These are phyloP conservation scores for Tricholoma flavovirens DNA, from an alignment of 768 basidiomycete species.

Conservation along the genomic window DNA sequence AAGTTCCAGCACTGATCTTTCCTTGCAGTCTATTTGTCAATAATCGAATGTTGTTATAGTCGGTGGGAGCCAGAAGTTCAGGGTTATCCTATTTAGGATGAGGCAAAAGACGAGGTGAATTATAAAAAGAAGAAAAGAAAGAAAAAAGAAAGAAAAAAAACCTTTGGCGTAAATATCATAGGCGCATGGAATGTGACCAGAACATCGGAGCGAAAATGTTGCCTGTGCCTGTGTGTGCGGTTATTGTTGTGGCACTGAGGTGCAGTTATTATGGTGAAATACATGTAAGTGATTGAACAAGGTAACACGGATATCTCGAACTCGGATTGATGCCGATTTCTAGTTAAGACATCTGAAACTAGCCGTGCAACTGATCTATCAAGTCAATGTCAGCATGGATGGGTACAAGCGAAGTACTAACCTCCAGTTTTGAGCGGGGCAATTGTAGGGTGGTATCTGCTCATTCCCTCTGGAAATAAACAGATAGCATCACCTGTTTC, in stretches of 20 bases:
- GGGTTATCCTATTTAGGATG: constrained; percentile 49
- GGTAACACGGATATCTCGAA: constrained; percentile 72
- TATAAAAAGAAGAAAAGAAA: too few relatives aligned
- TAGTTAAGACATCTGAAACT: constrained; percentile 69
- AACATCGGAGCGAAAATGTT: constrained; percentile 86
- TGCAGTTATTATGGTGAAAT: constrained; percentile 9
- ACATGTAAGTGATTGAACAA: constrained; percentile 84
- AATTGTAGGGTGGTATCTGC: constrained; percentile 81
- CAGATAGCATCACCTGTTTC: constrained; percentile 76
- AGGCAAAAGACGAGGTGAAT: constrained; percentile 2
- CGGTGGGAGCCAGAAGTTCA: constrained; percentile 62
- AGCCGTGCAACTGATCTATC: constrained; percentile 66
- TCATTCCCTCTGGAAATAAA: constrained; percentile 83
- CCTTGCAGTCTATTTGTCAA: constrained; percentile 59
- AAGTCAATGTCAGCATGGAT: background rate
- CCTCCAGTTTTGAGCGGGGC: constrained; percentile 87
- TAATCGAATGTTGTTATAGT: constrained; percentile 53
- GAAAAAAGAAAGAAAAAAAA: too few relatives aligned
- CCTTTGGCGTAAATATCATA: constrained; percentile 60
- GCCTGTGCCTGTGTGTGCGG: constrained; percentile 53
- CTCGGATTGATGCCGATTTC: constrained; percentile 58
- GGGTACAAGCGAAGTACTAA: constrained; percentile 21
- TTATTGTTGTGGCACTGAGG: background rate
- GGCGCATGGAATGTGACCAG: constrained; percentile 77
- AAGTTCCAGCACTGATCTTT: constrained; percentile 68